These are phyloP conservation scores for Phycomyces blakesleeanus DNA, from an alignment of 192 early-diverging fungal species.

Conservation along the genomic window DNA sequence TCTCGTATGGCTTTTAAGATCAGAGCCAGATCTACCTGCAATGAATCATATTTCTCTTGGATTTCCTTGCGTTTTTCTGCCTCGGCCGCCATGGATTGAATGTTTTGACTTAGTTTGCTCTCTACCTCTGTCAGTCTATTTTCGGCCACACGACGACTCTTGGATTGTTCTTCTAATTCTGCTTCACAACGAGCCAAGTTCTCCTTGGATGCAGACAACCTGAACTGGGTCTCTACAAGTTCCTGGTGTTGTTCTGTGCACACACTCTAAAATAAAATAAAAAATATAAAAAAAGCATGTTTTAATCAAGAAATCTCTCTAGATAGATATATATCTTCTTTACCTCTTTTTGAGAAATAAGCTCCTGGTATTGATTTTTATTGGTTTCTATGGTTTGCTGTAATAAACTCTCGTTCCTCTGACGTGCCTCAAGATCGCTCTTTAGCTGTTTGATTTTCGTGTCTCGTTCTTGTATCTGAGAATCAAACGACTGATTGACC, in stretches of 20 bases:
- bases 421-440: neutral
- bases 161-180: neutral
- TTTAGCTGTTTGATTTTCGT: neutral
- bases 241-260: neutral
- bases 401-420: neutral
- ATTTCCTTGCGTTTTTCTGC: neutral
- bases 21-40: neutral
- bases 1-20: neutral
- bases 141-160: neutral
- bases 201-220: neutral
- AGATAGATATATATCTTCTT: neutral
- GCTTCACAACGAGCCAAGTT: neutral
- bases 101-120: neutral
- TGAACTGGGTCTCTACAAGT: neutral
- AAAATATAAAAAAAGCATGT: neutral
- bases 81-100: neutral
- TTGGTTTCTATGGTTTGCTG: neutral
- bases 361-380: neutral
- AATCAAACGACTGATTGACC: neutral
- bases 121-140: neutral
- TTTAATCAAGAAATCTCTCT: neutral
- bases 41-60: slow-evolving; percentile 1
- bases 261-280: neutral
- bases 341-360: neutral
- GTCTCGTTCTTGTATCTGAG: neutral